Conservation (phyloP, 441 rosid species). For the Mallotus repandus region DNA sequence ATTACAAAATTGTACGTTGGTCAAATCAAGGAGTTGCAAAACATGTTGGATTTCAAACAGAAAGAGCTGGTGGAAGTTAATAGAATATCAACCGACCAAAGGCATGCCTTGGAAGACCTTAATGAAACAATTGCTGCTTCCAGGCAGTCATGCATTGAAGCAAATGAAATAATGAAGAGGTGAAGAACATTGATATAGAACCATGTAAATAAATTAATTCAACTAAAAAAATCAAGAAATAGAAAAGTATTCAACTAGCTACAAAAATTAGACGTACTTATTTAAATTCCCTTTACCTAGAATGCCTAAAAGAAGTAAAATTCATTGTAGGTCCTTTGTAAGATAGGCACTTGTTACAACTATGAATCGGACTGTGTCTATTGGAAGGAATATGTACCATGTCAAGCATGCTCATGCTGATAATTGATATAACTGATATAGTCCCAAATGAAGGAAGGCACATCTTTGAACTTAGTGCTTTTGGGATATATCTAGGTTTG, state of each 20-base stretch:
- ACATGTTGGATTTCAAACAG: conserved; percentile 49
- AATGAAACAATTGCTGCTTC: conserved; percentile 75
- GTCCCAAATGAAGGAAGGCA: neutral
- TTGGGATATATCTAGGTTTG: neutral
- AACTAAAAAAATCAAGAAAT: no score
- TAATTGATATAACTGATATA: neutral
- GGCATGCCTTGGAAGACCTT: conserved; percentile 74
- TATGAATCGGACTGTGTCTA: neutral
- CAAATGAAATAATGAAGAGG: conserved; percentile 85
- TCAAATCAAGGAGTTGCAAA: conserved; percentile 55
- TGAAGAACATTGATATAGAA: conserved; percentile 19
- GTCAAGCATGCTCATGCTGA: neutral
- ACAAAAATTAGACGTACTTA: no score
- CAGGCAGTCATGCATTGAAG: conserved; percentile 79
- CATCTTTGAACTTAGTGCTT: neutral
- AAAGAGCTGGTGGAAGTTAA: conserved; percentile 58
- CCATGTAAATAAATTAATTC: neutral
- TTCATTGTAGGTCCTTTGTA: neutral
- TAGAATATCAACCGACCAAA: conserved; percentile 72
- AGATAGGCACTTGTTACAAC: neutral
- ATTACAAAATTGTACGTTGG: conserved; percentile 46
- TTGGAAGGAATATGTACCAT: neutral
- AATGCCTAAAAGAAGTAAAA: neutral
- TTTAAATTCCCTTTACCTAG: neutral
- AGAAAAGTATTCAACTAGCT: neutral